A percentile compares a stretch with the other conserved stretches of the same genome.
These are phyloP conservation scores for Drechslerella dactyloides DNA, from an alignment of 2,329 filamentous ascomycete genomes.

Conservation along the genomic window DNA sequence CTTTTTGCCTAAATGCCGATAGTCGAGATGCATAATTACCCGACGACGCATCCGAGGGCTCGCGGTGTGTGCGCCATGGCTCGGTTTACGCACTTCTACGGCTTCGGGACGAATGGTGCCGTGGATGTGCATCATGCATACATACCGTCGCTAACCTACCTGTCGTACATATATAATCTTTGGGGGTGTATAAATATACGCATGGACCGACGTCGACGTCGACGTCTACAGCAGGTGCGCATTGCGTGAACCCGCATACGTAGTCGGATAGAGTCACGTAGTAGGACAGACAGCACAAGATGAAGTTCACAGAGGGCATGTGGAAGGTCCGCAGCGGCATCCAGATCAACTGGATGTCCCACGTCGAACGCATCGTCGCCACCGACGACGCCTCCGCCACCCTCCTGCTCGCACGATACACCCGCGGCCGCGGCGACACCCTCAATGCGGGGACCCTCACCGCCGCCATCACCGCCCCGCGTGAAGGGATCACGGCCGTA, in stretches of 20 bases:
- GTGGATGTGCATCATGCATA: slow-evolving; percentile 22
- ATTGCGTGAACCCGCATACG: not conserved
- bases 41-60: slow-evolving; percentile 1
- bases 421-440: slow-evolving; percentile 51
- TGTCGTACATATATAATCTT: too few relatives aligned
- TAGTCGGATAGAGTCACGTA: not conserved
- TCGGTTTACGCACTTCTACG: not conserved
- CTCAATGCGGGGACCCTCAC: slow-evolving; percentile 52
- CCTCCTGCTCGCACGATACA: slow-evolving; percentile 40
- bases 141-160: not conserved
- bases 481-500: slow-evolving; percentile 59
- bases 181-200: not conserved
- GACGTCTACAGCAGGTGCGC: too few relatives aligned
- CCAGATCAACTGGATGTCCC: slow-evolving; percentile 52
- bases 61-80: slow-evolving; percentile 24
- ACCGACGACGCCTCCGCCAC: slow-evolving; percentile 21
- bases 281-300: slow-evolving; percentile 7
- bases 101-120: slow-evolving; percentile 38
- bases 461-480: slow-evolving; percentile 49
- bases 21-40: slow-evolving; percentile 23
- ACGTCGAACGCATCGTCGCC: slow-evolving; percentile 46
- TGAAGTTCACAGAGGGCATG: slow-evolving; percentile 54
- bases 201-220: slow-evolving; percentile 2
- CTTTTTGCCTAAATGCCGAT: slow-evolving; percentile 46
- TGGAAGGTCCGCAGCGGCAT: slow-evolving; percentile 53